phyloP scores from a whole-genome alignment of 495 filamentous ascomycete genomes.

The Aspergillus heteromorphus region DNA sequence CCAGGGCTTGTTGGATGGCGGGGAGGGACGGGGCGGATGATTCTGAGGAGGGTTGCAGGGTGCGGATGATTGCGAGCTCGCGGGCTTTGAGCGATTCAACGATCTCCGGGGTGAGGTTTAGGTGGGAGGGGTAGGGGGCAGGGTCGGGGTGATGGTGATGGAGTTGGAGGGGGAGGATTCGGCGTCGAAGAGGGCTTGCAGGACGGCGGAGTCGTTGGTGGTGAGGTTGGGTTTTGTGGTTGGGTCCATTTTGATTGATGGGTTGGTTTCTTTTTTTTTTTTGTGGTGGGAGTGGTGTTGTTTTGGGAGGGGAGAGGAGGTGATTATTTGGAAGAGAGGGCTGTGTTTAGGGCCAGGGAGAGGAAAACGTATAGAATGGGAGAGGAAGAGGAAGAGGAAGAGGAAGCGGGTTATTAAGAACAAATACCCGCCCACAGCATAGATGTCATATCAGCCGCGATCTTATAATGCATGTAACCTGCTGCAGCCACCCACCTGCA shows the following conservation, averaged over 20 bases:
- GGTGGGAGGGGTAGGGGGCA: slow-evolving; percentile 53
- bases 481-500: not conserved
- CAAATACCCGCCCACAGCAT: too few relatives aligned
- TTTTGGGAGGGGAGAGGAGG: not conserved
- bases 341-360: too few relatives aligned
- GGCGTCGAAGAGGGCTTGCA: slow-evolving; percentile 75
- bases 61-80: slow-evolving; percentile 27
- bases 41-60: slow-evolving; percentile 20
- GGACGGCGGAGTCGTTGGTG: slow-evolving; percentile 63
- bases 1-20: slow-evolving; percentile 26
- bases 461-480: too few relatives aligned
- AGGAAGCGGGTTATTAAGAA: too few relatives aligned
- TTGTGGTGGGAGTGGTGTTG: too few relatives aligned
- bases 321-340: too few relatives aligned
- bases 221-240: slow-evolving; percentile 49
- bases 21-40: slow-evolving; percentile 11
- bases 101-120: slow-evolving; percentile 22
- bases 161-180: slow-evolving; percentile 57
- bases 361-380: too few relatives aligned
- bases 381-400: too few relatives aligned
- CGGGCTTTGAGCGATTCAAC: slow-evolving; percentile 21
- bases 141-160: slow-evolving; percentile 48
- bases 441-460: not conserved
- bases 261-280: slow-evolving; percentile 19
- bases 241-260: slow-evolving; percentile 19